Base-by-base conservation (phyloP, 2,329 filamentous ascomycete species). In the Mycocentrospora acerina region DNA sequence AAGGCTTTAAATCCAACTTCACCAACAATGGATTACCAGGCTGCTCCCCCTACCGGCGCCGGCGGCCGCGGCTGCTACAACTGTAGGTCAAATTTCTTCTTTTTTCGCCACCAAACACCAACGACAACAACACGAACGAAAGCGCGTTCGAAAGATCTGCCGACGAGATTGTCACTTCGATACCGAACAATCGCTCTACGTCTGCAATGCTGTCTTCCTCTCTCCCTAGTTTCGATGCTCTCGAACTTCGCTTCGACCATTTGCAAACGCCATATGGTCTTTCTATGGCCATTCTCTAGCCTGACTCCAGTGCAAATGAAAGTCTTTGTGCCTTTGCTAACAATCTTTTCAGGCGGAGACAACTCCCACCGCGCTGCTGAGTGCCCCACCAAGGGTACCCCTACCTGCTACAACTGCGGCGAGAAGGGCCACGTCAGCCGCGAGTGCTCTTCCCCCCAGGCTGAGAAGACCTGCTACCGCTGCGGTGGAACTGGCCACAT, bases 401-500 rank as follows among this genome's bases (percentile, higher is more conserved):
- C 65, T n/a, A 70, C 66, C 37, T 75, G 72, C 70, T 74, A 69
- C 57, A 68, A 68, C 60, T 75, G 72, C 61, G 71, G 71, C 48
- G 67, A 70, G 52, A 69, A 73, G 59, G 73, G 72, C 42, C 72
- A 75, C 53, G 53, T 74, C 44, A 69, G 86, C 80, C 88, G 90
- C 71, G 91, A 97, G 68, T 97, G 91, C 79, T 83, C 86, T 49
- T 83, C 88, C 69, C 85, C 89, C 43, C 82, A 87, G 62, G 95
- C 95, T 78, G 89, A 95, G 73, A 90, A 81, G 67, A 74, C 78
- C 34, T 82, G 80, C 73, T 82, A 82, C 82, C 60, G 85, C 62
- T 90, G 86, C 76, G 88, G 88, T 66, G 81, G 87, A 71, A 73
- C 83, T 55, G 91, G 90, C 48, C 91, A 97, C 79, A 87, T 96